These are phyloP conservation scores for Claviceps sp. DNA, from an alignment of 2,329 filamentous ascomycete species.

Conservation along the genomic window DNA sequence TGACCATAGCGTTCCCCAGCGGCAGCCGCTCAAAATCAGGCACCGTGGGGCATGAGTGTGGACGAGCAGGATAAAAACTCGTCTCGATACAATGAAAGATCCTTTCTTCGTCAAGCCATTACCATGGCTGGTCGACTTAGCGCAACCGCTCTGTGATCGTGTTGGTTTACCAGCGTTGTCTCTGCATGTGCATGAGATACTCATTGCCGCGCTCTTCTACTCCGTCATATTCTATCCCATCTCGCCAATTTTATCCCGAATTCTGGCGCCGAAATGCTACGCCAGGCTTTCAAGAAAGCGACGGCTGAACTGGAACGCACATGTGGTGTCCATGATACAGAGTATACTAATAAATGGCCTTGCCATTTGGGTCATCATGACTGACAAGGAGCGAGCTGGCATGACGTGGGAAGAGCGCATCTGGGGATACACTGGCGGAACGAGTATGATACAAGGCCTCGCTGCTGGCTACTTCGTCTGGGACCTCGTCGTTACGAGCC, in stretches of 20 bases:
- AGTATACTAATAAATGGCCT: conserved; percentile 56
- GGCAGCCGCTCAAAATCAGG: neutral
- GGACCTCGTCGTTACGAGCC: conserved; percentile 59
- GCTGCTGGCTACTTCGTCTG: conserved; percentile 75
- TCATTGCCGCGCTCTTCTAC: conserved; percentile 55
- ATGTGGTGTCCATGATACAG: conserved; percentile 74
- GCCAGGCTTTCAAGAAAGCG: conserved; percentile 48
- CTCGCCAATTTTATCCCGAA: conserved; percentile 51
- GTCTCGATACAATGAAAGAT: conserved; percentile 47
- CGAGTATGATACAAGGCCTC: conserved; percentile 61
- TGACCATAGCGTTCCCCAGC: neutral
- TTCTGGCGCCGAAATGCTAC: conserved; percentile 52
- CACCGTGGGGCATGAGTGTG: neutral
- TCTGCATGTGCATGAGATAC: conserved; percentile 64
- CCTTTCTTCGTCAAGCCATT: conserved; percentile 53
- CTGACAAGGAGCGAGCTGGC: conserved; percentile 51
- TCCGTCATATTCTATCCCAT: conserved; percentile 51
- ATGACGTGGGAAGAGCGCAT: conserved; percentile 58
- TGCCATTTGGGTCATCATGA: conserved; percentile 60
- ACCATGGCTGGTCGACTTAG: conserved; percentile 40
- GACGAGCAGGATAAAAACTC: neutral
- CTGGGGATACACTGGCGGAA: conserved; percentile 63
- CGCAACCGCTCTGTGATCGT: conserved; percentile 51
- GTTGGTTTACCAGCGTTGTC: conserved; percentile 53
- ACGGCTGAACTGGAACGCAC: conserved; percentile 69